Base-by-base conservation (phyloP, 2,329 filamentous ascomycete species). In the Orbilia oligospora region DNA sequence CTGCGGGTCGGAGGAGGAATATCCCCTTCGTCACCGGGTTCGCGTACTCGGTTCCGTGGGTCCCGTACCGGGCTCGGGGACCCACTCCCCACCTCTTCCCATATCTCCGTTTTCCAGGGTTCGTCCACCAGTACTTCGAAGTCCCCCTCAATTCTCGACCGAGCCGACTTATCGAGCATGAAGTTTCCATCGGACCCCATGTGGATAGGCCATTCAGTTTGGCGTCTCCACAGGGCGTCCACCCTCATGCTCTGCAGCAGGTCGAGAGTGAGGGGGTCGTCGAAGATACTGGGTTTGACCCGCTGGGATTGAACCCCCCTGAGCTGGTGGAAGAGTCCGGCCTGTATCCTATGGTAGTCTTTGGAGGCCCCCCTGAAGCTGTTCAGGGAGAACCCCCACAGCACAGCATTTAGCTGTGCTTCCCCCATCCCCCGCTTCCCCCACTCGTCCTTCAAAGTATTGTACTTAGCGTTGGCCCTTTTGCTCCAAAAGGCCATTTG, bases 51-150 rank as follows among this genome's bases (percentile, higher is more conserved):
- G 14, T 61, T 61, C 5, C 18, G 36, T 61, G 56, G 56, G 36
- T 20, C 12, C 56, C 56, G 56, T 6, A 27, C 27, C n/a, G 56
- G 20, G 4, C 18, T 10, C 56, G 56, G 56, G 18, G 56, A 16
- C 36, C 56, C 56, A 27, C 56, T 18, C 36, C 56, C 36, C 56
- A 61, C 33, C 36, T 44, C 56, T 18, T 61, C 56, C 56, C 56
- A 61, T 30, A 61, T 61, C 36, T 61, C 10, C 18, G 9, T 27
- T 12, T 44, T 61, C 56, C 41, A 16, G 10, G 56, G 36, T 20
- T 44, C 36, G 33, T 61, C 56, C 1, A 61, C 56, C 10, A 61
- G 3, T 36, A 44, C 33, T 30, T 61, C 56, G 36, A 44, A 58
- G 10, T 6, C 2, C 22, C 56, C 56, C 56, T 41, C 30, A 6